Conservation (phyloP, 2,329 filamentous ascomycete genomes). For the Sarocladium brachiariae region DNA sequence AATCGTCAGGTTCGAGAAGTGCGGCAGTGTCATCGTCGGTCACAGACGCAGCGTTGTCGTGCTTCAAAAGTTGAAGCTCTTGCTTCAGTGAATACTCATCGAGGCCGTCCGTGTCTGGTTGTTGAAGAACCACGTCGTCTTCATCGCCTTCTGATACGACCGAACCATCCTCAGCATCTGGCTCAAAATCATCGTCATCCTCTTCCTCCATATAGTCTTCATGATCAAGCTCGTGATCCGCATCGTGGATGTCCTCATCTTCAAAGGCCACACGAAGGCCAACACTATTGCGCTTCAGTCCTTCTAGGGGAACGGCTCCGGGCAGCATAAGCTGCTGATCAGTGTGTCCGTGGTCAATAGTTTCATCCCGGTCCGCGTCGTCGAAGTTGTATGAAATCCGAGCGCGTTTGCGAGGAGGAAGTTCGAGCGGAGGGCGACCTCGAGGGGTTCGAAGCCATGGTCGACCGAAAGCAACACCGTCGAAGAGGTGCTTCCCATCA, state of each 20-base stretch:
- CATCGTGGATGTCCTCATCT: slow-evolving; percentile 14
- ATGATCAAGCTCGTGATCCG: slow-evolving; percentile 29
- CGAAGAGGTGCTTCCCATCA: slow-evolving; percentile 74
- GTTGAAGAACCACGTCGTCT: slow-evolving; percentile 14
- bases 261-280: slow-evolving; percentile 3
- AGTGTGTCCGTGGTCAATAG: background rate
- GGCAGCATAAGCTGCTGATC: slow-evolving; percentile 27
- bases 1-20: slow-evolving; percentile 13
- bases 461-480: slow-evolving; percentile 78
- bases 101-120: slow-evolving; percentile 15
- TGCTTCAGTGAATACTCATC: slow-evolving; percentile 29
- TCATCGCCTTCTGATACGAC: slow-evolving; percentile 3
- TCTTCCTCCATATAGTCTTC: slow-evolving; percentile 20
- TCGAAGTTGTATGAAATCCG: slow-evolving; percentile 38
- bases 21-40: slow-evolving; percentile 15
- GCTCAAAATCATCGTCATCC: slow-evolving; percentile 19
- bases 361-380: slow-evolving; percentile 33
- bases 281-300: background rate
- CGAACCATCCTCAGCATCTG: slow-evolving; percentile 14
- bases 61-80: slow-evolving; percentile 36
- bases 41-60: slow-evolving; percentile 29
- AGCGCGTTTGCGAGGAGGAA: slow-evolving; percentile 67
- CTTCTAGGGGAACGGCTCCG: slow-evolving; percentile 16
- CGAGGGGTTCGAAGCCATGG: slow-evolving; percentile 55
- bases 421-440: slow-evolving; percentile 58